A percentile compares a stretch with the other conserved stretches of the same genome.
Evolutionary conservation across 129 eudicot genomes (phyloP).

Genomic region (Sambucus nigra): DNA sequence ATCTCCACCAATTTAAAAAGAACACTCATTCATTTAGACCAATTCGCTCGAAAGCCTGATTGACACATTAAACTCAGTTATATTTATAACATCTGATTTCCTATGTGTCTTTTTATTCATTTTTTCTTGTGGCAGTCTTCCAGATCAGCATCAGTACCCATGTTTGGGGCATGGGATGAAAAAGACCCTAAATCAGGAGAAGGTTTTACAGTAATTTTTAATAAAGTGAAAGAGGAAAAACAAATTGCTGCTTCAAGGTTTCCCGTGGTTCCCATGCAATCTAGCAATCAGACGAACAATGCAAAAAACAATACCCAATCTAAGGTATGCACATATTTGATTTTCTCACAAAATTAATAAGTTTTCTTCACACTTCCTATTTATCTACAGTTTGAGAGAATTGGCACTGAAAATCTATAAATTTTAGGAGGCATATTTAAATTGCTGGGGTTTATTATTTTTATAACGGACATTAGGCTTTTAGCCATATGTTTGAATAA

Average conservation of each 20-base stretch:
- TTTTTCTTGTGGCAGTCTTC: conserved; percentile 28
- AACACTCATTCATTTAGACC: too few species aligned
- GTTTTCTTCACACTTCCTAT: too few species aligned
- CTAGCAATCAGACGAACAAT: conserved; percentile 13
- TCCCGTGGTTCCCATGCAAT: conserved; percentile 37
- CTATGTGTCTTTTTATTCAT: not conserved
- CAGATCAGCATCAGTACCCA: conserved; percentile 74
- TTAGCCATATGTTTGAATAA: too few species aligned
- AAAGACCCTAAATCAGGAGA: conserved; percentile 60
- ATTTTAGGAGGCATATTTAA: too few species aligned
- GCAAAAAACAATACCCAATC: conserved; percentile 13
- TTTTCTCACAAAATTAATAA: too few species aligned
- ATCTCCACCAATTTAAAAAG: too few species aligned
- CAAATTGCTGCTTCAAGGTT: conserved; percentile 58
- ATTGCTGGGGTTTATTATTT: not conserved
- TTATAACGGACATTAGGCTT: too few species aligned
- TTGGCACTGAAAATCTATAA: too few species aligned
- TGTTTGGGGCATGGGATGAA: conserved; percentile 84
- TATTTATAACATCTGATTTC: not conserved
- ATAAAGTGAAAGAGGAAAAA: conserved; percentile 70
- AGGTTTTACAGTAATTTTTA: conserved; percentile 67
- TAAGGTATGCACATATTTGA: conserved; percentile 28
- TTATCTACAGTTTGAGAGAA: too few species aligned
- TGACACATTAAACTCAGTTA: too few species aligned
- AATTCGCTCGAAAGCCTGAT: too few species aligned